Conservation (phyloP, 306 rosid species). For the Gleditsia sinensis region DNA sequence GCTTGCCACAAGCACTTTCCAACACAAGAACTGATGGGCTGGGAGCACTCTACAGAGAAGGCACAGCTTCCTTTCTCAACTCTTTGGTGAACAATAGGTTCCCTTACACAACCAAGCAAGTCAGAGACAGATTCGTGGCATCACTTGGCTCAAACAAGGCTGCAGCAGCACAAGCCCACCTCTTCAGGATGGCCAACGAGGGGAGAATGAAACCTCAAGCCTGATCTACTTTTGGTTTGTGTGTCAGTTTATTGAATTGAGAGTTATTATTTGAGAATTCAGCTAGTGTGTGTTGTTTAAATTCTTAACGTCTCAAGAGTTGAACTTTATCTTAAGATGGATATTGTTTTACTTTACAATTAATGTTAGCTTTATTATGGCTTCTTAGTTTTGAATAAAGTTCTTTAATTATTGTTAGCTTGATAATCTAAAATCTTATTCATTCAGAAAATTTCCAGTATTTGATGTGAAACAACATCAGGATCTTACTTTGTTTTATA, state of each 20-base stretch:
- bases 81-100: constrained; percentile 75
- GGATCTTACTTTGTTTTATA: neutral
- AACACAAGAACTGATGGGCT: constrained; percentile 80
- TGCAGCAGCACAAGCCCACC: constrained; percentile 66
- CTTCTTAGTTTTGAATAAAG: constrained; percentile 24
- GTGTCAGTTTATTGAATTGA: constrained; percentile 26
- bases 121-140: constrained; percentile 60
- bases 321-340: constrained; percentile 31
- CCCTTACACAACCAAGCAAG: constrained; percentile 75
- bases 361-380: constrained; percentile 29
- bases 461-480: neutral
- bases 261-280: constrained; percentile 24
- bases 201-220: constrained; percentile 60
- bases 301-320: constrained; percentile 30
- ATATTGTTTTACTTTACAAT: constrained; percentile 29
- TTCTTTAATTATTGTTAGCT: constrained; percentile 29
- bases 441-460: neutral
- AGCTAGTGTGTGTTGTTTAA: constrained; percentile 35
- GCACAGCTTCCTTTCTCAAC: constrained; percentile 82
- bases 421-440: neutral
- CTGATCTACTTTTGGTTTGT: constrained; percentile 34
- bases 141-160: constrained; percentile 73
- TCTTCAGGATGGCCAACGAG: constrained; percentile 90
- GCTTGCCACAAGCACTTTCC: constrained; percentile 76
- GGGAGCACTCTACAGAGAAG: constrained; percentile 79